Base-by-base conservation (phyloP, 2,329 filamentous ascomycete genomes). In the Fusarium udum region DNA sequence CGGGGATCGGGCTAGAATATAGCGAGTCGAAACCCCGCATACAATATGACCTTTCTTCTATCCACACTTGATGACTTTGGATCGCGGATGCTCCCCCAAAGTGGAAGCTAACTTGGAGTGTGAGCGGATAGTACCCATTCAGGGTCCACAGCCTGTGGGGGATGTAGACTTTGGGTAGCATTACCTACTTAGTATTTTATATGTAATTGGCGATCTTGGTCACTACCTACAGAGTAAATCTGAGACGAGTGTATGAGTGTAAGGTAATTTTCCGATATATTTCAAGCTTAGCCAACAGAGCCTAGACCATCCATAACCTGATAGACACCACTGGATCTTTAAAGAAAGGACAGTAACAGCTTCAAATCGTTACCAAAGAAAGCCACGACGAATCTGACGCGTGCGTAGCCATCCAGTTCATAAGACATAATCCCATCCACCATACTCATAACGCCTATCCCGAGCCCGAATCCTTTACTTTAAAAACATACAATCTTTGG, bases 21-120 rank as follows among this genome's bases (percentile, higher is more conserved):
- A 76, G 74, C 74, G 74, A 76, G 63, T 64, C 60, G 36, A 36
- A 60, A 72, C 73, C 74, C 74, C 74, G 66, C 74, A 75, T 56
- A 37, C n/a, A 39, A 36, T 24, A 43, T 28, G 36, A 13, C 62
- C 34, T 36, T 32, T 37, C 11, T 32, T 37, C 11, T 26, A 45
- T 42, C 51, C 51, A 40, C 49, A 36, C 45, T 59, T 57, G 53
- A 64, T 58, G 20, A 8, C 45, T 56, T 26, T n/a, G 37, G 66
- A 65, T 74, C 39, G 31, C 48, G 40, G 65, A 34, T 65, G 52
- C 60, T 42, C 53, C 26, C 55, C 60, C 39, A 52, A 53, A 68
- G 36, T 46, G 45, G 49, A 48, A 57, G 36, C 53, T 32, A 51
- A 26, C 26, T 48, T 26, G 7, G 37, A 62, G 60, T 53, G 55